phyloP scores from a whole-genome alignment of 768 basidiomycete genomes.

The Hemileccinum impolitum region DNA sequence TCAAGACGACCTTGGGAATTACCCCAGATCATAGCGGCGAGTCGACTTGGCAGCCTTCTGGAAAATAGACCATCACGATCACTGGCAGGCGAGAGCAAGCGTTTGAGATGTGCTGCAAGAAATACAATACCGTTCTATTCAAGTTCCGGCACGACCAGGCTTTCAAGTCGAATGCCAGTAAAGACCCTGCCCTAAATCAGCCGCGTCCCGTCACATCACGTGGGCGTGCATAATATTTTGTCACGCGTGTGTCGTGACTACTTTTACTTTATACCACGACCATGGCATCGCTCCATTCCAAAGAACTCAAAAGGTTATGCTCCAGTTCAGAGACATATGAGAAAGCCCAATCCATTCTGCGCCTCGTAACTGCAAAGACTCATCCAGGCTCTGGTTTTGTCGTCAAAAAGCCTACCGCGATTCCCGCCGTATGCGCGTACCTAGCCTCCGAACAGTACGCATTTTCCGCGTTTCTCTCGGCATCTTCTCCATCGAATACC shows the following conservation, averaged over 20 bases:
- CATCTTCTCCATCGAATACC: background rate
- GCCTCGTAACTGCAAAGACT: constrained; percentile 22
- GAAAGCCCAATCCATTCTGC: constrained; percentile 22
- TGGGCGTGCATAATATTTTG: background rate
- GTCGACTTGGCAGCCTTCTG: too few species aligned
- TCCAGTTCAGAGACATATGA: constrained; percentile 21
- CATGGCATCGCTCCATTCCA: constrained; percentile 9
- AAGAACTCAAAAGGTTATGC: constrained; percentile 19
- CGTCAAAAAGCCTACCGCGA: constrained; percentile 19
- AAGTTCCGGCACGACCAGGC: too few species aligned
- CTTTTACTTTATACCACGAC: background rate
- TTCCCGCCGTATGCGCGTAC: constrained; percentile 31
- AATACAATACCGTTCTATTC: too few species aligned
- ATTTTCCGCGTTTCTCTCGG: background rate
- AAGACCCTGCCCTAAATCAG: too few species aligned
- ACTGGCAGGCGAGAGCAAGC: too few species aligned
- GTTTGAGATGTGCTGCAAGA: too few species aligned
- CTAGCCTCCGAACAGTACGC: constrained; percentile 32
- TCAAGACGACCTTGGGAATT: too few species aligned
- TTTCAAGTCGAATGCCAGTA: too few species aligned
- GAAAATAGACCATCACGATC: too few species aligned
- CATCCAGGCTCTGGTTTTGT: constrained; percentile 28
- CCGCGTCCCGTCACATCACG: constrained; percentile 7
- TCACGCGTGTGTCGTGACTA: background rate
- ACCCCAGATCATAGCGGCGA: too few species aligned